Base-by-base conservation (phyloP, 495 filamentous ascomycete genomes). In the Penicillium parvum region DNA sequence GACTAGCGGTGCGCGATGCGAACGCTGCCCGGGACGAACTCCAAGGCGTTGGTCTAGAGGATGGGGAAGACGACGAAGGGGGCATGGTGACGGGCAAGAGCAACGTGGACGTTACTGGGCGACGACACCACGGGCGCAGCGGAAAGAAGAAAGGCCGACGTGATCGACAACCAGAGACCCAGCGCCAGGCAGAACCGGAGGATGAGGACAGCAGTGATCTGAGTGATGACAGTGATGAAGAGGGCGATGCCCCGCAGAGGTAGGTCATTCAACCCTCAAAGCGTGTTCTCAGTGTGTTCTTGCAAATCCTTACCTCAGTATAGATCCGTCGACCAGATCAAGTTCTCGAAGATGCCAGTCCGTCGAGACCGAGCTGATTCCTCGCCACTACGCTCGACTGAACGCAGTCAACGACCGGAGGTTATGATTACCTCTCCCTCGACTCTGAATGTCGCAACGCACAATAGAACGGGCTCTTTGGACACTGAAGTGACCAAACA, bases 181-280 rank as follows among this genome's bases (percentile, higher is more conserved):
- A 75, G 40, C 75, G 80, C 37, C 79, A 79, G 26, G 82, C 90
- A 52, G 86, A 91, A 47, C 79, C 86, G 57, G 91, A 96, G 42
- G 92, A 97, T 32, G 94, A 96, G 20, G 94, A 97, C 60, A 97
- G 92, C 60, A 95, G 89, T 58, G 92, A 97, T 60, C 65, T 96
- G 46, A 96, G 88, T 55, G 92, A 96, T 51, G 91, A 97, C 38
- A 96, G 89, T 52, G 92, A 98, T 35, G 91, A 96, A 21, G 90
- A 95, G 43, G 75, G 73, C 7, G 88, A 95, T 11, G 60, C 55
- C 28, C 39, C 54, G 20, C 57, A 57, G 57, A 68, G 71, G 71
- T 73, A 38, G 37, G 60, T 50, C 7, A 29, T 36, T 9, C 1
- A 15, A 7, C n/a, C 25, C 16, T 14, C n/a, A n/a, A n/a, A n/a